A percentile compares a stretch with the other conserved stretches of the same genome.
phyloP scores from a whole-genome alignment of 2,329 filamentous ascomycete species.

The Fusarium sp. region DNA sequence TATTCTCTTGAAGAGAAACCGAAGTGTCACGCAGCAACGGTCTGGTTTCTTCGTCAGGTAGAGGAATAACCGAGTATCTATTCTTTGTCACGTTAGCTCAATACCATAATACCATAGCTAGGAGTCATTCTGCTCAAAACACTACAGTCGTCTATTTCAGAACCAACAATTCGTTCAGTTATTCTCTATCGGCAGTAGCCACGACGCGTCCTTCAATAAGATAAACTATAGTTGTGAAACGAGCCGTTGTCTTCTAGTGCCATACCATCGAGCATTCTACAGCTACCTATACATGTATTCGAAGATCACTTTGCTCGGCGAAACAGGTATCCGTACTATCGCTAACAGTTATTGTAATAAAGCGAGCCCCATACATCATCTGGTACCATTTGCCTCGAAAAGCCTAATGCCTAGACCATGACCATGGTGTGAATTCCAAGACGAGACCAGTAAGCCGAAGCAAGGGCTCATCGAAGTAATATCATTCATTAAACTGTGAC shows the following conservation, averaged over 20 bases:
- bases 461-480: neutral
- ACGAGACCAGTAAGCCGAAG: neutral
- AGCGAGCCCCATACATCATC: neutral
- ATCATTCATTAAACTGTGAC: neutral
- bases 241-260: neutral
- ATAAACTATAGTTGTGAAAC: neutral
- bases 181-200: neutral
- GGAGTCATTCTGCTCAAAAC: neutral
- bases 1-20: constrained; percentile 56
- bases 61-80: neutral
- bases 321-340: neutral
- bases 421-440: neutral
- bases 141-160: neutral
- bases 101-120: constrained; percentile 17
- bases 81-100: constrained; percentile 11
- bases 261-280: neutral
- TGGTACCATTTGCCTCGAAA: neutral
- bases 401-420: constrained; percentile 2
- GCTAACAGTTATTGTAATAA: constrained; percentile 7
- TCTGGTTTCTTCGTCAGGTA: constrained; percentile 55
- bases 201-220: neutral
- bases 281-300: neutral
- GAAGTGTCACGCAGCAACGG: constrained; percentile 48
- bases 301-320: neutral
- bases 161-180: neutral